phyloP scores from a whole-genome alignment of 805 yeast species.

The Yarrowia divulgata region DNA sequence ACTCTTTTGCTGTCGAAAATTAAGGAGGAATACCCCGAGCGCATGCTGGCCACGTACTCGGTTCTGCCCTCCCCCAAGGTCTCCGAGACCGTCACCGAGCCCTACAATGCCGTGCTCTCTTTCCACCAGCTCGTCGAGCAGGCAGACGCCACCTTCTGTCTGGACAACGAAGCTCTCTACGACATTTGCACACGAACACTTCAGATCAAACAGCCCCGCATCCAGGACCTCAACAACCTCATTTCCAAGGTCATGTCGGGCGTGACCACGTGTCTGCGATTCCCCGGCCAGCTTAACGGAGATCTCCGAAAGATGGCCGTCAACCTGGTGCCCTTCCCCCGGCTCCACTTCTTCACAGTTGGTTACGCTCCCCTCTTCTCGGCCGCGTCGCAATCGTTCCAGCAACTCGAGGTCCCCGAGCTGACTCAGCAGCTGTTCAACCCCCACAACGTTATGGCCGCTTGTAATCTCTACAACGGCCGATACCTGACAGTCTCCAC shows the following conservation, averaged over 20 bases:
- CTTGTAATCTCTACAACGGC: constrained; percentile 91
- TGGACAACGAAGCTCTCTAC: constrained; percentile 93
- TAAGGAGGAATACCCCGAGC: constrained; percentile 92
- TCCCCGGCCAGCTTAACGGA: constrained; percentile 93
- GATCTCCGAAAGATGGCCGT: constrained; percentile 93
- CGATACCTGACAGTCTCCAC: constrained; percentile 93
- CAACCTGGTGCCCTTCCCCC: constrained; percentile 92
- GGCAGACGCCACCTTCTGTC: constrained; percentile 93
- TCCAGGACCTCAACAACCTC: constrained; percentile 79
- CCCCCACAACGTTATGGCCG: constrained; percentile 94
- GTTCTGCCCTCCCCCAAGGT: constrained; percentile 93
- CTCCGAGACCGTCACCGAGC: constrained; percentile 93
- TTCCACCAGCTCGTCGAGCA: constrained; percentile 91
- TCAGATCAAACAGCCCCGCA: constrained; percentile 78
- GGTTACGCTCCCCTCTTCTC: constrained; percentile 94
- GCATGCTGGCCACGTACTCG: constrained; percentile 98
- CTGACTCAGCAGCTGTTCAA: constrained; percentile 95
- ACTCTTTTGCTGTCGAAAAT: constrained; percentile 84
- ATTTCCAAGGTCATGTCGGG: constrained; percentile 92
- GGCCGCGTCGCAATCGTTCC: constrained; percentile 79
- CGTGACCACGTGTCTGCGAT: constrained; percentile 89
- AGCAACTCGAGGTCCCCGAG: constrained; percentile 88
- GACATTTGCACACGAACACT: constrained; percentile 88
- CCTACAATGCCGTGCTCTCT: constrained; percentile 91
- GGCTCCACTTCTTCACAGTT: constrained; percentile 94